These are phyloP conservation scores for Quercus ilex DNA, from an alignment of 306 rosid species.

Conservation along the genomic window DNA sequence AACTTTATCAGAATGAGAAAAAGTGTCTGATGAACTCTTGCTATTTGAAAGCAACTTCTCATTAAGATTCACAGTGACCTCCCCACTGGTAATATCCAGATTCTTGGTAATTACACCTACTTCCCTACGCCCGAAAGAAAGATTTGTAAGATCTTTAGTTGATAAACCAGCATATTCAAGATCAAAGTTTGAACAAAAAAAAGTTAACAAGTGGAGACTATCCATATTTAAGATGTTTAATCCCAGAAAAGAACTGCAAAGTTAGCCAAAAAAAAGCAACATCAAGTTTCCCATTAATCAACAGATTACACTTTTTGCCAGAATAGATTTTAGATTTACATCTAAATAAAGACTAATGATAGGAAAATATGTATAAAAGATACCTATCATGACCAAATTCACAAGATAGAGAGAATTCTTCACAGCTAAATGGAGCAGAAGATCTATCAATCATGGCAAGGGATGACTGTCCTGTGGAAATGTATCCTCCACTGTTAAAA, in stretches of 20 bases:
- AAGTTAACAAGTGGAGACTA: not conserved
- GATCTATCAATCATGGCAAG: slow-evolving; percentile 51
- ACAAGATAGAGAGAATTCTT: slow-evolving; percentile 66
- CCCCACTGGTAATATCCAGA: slow-evolving; percentile 73
- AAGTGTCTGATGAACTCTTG: slow-evolving; percentile 52
- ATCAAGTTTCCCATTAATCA: not conserved
- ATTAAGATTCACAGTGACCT: slow-evolving; percentile 65
- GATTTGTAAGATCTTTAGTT: slow-evolving; percentile 10
- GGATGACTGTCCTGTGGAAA: slow-evolving; percentile 54
- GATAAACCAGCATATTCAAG: slow-evolving; percentile 3
- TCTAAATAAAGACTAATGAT: not conserved
- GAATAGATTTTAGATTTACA: not conserved
- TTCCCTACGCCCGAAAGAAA: slow-evolving; percentile 76
- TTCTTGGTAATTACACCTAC: slow-evolving; percentile 76
- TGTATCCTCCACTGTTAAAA: slow-evolving; percentile 52
- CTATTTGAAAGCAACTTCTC: slow-evolving; percentile 66
- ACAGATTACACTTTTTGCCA: not conserved
- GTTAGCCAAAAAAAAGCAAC: not conserved
- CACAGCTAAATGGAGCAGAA: slow-evolving; percentile 69
- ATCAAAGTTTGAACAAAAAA: not conserved
- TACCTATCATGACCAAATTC: slow-evolving; percentile 98
- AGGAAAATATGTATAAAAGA: not conserved
- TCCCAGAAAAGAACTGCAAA: not conserved
- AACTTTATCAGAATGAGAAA: slow-evolving; percentile 46
- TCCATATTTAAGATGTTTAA: not conserved